Base-by-base conservation (phyloP, 345 rosid species). In the Melaleuca alternifolia region DNA sequence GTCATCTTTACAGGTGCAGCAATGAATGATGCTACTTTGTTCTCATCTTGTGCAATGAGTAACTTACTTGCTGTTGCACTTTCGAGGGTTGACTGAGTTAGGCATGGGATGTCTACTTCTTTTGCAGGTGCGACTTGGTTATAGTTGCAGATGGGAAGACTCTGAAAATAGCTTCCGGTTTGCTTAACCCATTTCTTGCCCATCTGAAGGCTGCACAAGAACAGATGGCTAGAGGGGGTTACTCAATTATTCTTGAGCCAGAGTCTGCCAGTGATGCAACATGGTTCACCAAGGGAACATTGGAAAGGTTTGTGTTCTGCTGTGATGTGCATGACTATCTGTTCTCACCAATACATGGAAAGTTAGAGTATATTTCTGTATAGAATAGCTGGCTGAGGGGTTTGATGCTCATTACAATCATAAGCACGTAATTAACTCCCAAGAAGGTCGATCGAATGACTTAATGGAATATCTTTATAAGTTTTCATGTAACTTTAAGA, bases 281-380 rank as follows among this genome's bases (percentile, higher is more conserved):
- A 87, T 97, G 99, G 99, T 96, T 97, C 89, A 95, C 98, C 23
- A 97, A 92, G 90, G 95, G 92, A 90, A 93, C 97, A 30, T 54
- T 96, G 44, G 97, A 94, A 92, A 96, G 98, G 99, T 97, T 87
- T 77, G 62, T 84, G 57, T 61, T 86, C 51, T 50, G 87, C 50
- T 61, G 10, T 59, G 33, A 16, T 51, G 59, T 20, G 37, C 53
- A 7, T 54, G 20, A 37, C 24, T 54, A 33, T 37, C 21, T 84
- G 54, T 37, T 79, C 30, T 54, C 23, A 6, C 51, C 50, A 50
- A 50, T 11, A 62, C 48, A 84, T 57, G 10, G 54, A 33, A 7
- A 12, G 10, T 75, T 44, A 41, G 76, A 76, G 16, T 52, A 30
- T 28, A 24, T 59, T 50, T 26, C 62, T 12, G 24, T 51, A 79